Percentiles rank a stretch among this genome's conserved stretches.
Evolutionary conservation across 2,329 filamentous ascomycete species (phyloP).

Genomic region (Calcarisporium arbuscula): DNA sequence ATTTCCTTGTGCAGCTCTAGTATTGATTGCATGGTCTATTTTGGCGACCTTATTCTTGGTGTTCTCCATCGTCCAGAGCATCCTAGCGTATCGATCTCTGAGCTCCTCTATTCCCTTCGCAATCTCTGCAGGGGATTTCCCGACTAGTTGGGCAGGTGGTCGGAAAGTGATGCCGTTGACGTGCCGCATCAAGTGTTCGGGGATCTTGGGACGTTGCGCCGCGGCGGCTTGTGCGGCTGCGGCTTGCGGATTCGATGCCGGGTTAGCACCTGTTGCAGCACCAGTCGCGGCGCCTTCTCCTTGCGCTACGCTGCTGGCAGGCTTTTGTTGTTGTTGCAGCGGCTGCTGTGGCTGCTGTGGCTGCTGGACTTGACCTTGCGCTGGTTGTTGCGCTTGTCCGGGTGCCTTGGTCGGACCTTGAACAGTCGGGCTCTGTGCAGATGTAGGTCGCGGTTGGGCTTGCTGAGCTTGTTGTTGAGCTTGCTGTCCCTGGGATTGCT

Average conservation of each 20-base stretch:
- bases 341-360: constrained; percentile 12
- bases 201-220: constrained; percentile 26
- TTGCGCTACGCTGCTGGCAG: constrained; percentile 9
- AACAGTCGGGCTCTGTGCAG: constrained; percentile 8
- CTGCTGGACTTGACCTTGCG: constrained; percentile 14
- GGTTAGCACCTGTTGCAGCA: constrained; percentile 9
- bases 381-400: constrained; percentile 17
- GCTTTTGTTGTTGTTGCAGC: constrained; percentile 13
- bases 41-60: constrained; percentile 32
- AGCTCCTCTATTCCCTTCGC: constrained; percentile 43
- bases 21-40: constrained; percentile 36
- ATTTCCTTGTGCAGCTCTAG: constrained; percentile 35
- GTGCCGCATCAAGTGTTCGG: constrained; percentile 39
- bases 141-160: constrained; percentile 33
- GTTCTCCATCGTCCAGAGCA: constrained; percentile 43
- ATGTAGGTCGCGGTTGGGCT: constrained; percentile 12
- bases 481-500: constrained; percentile 19
- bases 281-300: constrained; percentile 1
- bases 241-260: constrained; percentile 15
- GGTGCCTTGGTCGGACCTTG: constrained; percentile 8
- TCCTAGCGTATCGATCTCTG: constrained; percentile 40
- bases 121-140: constrained; percentile 35
- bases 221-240: constrained; percentile 13
- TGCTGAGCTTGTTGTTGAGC: constrained; percentile 15
- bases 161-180: constrained; percentile 42